Base-by-base conservation (phyloP, 768 basidiomycete species). In the Hericium rajendrae region DNA sequence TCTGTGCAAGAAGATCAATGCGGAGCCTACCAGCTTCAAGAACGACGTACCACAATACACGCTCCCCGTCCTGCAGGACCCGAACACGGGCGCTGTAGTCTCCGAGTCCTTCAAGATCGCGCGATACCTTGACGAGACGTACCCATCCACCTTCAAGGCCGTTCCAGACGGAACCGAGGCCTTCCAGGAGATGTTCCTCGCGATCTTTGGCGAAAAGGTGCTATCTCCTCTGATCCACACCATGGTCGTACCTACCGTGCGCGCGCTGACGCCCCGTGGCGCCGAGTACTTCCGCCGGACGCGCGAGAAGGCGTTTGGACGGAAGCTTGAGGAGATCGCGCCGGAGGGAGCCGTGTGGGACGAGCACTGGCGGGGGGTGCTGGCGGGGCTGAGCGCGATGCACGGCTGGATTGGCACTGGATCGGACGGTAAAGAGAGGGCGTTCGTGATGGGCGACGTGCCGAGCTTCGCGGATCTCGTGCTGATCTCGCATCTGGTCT, bases 61-160 rank as follows among this genome's bases (percentile, higher is more conserved):
- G 11, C 67, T 80, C 0, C 82, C 83, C 0, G 70, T 74, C 28
- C 79, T 84, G 55, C 64, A 75, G 60, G 80, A 83, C 61, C 72
- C 73, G 0, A 65, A 65, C 38, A 79, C 76, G 5, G 70, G 69
- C 6, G 58, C 64, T 2, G 56, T 67, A 6, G 38, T 82, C 32
- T 60, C 73, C 10, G 77, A 82, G 37, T 81, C 80, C 0, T 60
- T 67, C 40, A 62, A 59, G 37, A 82, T 84, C 56, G 79, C 77
- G 1, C 60, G 70, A 15, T 81, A 83, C 64, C 71, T 83, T 56
- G 81, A 83, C 55, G 66, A 69, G 2, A 69, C 71, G 1, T 83
- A 81, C 60, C 78, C 81, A 0, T 10, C 15, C 6, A 38, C 52
- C 1, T 3, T 39, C 6, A 26, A 39, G 16, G 13, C 38, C 28